Percentiles rank a stretch among this genome's conserved stretches.
phyloP scores from a whole-genome alignment of 164 flowering plant genomes.

The Kalanchoe fedtschenkoi region DNA sequence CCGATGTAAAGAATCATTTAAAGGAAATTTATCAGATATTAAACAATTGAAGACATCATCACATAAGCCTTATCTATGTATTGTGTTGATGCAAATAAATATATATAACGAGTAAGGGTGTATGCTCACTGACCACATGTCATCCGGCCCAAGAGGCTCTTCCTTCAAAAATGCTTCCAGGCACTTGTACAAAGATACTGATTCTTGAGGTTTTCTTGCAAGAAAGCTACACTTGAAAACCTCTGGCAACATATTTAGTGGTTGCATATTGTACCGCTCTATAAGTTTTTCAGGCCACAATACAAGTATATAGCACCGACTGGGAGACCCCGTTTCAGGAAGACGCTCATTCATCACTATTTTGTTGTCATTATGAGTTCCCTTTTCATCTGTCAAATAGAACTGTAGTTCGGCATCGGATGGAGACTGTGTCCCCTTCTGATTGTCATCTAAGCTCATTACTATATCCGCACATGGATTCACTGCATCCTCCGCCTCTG shows the following conservation, averaged over 20 bases:
- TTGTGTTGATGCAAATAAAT: neutral
- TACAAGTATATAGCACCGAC: slow-evolving; percentile 45
- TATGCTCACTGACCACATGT: slow-evolving; percentile 85
- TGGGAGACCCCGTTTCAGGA: slow-evolving; percentile 14
- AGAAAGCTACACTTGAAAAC: slow-evolving; percentile 54
- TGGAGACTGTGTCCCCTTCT: neutral
- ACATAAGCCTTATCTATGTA: neutral
- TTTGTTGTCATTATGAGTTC: slow-evolving; percentile 25
- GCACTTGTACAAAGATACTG: slow-evolving; percentile 73
- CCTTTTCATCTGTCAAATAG: slow-evolving; percentile 59
- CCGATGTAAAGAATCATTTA: neutral
- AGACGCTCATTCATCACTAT: slow-evolving; percentile 40
- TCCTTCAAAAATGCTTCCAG: slow-evolving; percentile 92
- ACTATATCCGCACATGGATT: slow-evolving; percentile 14
- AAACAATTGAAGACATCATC: neutral
- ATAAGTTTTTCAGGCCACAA: slow-evolving; percentile 51
- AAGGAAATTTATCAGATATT: neutral
- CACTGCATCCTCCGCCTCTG: slow-evolving; percentile 16
- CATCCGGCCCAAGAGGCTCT: slow-evolving; percentile 97
- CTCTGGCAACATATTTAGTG: slow-evolving; percentile 54
- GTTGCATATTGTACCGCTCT: slow-evolving; percentile 36
- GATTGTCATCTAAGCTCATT: slow-evolving; percentile 11
- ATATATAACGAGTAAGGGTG: neutral
- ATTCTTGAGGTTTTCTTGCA: slow-evolving; percentile 55
- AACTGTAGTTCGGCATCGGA: slow-evolving; percentile 38